Conservation (phyloP, 2,329 filamentous ascomycete species). For the Raffaelea deltoideospora region DNA sequence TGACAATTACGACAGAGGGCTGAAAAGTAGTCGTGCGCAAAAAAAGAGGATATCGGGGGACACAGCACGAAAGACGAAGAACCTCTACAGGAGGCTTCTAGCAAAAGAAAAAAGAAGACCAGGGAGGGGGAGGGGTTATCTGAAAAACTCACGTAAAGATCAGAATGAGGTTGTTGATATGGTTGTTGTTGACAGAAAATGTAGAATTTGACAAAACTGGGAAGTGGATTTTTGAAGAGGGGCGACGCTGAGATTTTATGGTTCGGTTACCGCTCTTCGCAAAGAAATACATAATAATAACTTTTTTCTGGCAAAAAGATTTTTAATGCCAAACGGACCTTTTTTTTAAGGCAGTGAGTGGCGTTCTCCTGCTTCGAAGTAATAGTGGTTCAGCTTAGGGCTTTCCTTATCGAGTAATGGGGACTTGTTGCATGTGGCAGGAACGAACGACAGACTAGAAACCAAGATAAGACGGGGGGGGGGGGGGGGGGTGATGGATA, state of each 20-base stretch:
- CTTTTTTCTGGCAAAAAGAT: not conserved
- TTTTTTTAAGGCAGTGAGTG: not conserved
- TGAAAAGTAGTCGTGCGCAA: not conserved
- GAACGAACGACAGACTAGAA: not conserved
- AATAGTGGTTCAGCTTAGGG: constrained; percentile 3
- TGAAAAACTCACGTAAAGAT: not conserved
- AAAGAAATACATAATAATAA: no score
- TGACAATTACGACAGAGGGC: not conserved
- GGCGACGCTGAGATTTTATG: not conserved
- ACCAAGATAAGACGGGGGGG: not conserved
- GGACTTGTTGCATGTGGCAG: not conserved
- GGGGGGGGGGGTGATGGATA: not conserved
- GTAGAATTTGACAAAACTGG: not conserved
- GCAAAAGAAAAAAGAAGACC: not conserved
- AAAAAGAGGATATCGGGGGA: not conserved
- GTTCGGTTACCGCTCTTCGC: no score
- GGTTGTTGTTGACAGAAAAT: not conserved
- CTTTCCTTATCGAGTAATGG: not conserved
- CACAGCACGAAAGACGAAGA: not conserved
- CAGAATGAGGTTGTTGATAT: not conserved
- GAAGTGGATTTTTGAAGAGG: not conserved
- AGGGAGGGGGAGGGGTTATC: not conserved
- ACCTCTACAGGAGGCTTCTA: not conserved
- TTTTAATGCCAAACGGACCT: no score
- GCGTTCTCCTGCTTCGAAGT: not conserved